A percentile compares a stretch with the other conserved stretches of the same genome.
These are phyloP conservation scores for Naematelia aurantialba DNA, from an alignment of 768 basidiomycete species.

Conservation along the genomic window DNA sequence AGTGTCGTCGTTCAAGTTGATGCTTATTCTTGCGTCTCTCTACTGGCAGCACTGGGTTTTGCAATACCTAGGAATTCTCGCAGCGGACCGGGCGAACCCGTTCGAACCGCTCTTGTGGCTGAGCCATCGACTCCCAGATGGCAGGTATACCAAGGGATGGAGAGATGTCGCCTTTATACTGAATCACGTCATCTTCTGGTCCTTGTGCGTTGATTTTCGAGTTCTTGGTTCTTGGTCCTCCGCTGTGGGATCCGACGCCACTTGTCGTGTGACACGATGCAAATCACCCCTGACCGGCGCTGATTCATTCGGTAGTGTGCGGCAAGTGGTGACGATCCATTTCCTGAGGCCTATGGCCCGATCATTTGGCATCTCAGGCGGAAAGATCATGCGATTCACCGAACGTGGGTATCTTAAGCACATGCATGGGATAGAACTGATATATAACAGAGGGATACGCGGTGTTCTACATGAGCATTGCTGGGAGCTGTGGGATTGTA, in stretches of 20 bases:
- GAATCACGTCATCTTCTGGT: constrained; percentile 83
- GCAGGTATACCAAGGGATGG: constrained; percentile 64
- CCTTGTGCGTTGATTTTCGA: constrained; percentile 56
- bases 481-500: constrained; percentile 74
- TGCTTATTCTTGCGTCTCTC: constrained; percentile 34
- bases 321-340: constrained; percentile 68
- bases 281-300: no score
- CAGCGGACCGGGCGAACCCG: constrained; percentile 60
- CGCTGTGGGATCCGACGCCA: no score
- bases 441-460: constrained; percentile 61
- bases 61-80: constrained; percentile 53
- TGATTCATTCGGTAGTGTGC: constrained; percentile 51
- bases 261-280: no score
- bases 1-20: constrained; percentile 41
- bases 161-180: constrained; percentile 72
- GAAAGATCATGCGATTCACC: constrained; percentile 77
- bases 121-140: constrained; percentile 24
- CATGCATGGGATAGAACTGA: background rate
- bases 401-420: constrained; percentile 58
- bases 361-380: constrained; percentile 65
- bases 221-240: no score
- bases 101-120: constrained; percentile 69
- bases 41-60: constrained; percentile 37
- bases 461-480: constrained; percentile 68
- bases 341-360: constrained; percentile 66